Conservation (phyloP, 345 rosid species). For the Syzygium aqueum region DNA sequence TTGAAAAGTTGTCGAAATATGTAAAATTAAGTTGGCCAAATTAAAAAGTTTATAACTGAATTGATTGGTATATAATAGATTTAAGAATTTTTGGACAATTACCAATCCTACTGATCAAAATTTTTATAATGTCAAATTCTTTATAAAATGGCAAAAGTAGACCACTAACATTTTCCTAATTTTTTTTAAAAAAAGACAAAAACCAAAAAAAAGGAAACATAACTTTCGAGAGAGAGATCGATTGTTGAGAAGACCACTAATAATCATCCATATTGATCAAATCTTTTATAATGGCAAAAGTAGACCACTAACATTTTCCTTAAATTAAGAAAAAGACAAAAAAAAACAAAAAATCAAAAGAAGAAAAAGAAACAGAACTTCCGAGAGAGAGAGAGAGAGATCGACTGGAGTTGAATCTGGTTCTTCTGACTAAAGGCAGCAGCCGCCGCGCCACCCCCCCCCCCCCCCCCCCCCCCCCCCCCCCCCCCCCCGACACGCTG, state of each 20-base stretch:
- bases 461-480: neutral
- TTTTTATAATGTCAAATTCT: neutral
- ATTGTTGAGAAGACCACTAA: neutral
- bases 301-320: neutral
- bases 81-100: neutral
- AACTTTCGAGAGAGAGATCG: neutral
- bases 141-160: neutral
- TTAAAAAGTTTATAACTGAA: neutral
- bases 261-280: neutral
- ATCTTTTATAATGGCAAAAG: neutral
- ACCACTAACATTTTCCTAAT: neutral
- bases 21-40: neutral
- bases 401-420: too few relatives aligned
- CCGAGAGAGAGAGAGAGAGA: neutral
- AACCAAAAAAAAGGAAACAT: neutral
- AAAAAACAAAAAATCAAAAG: neutral
- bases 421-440: neutral
- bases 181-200: neutral
- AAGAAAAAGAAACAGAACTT: neutral
- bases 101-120: neutral
- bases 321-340: neutral
- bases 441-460: neutral
- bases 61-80: neutral
- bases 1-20: neutral
- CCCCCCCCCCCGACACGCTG: neutral